Evolutionary conservation across 106 monocot species (phyloP), one percentile per base, ranked within the genome.

Genomic region (Gastrodia elata): DNA sequence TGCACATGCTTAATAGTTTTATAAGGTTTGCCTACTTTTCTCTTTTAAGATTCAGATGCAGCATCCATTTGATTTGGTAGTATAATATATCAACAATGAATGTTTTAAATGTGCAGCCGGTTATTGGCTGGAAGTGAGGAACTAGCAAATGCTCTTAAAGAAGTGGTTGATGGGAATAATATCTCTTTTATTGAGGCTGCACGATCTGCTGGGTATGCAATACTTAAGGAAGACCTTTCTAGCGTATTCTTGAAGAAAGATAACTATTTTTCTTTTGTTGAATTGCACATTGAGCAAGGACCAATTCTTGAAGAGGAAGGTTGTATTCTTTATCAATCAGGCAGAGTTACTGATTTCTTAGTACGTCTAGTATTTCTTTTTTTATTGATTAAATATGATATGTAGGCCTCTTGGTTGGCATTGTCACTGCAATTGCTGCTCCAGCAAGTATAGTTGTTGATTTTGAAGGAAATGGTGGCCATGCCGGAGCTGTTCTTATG

Each of bases 401-500:
- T 38, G 59, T 39, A 96, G 96, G 90, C 70, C 34, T 90, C 71
- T 64, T 82, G 2, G 88, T 97, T 82, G 97, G 97, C 22, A 83
- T 97, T 77, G 97, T 97, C n/a, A 93, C 93, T 78, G 97, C 97
- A 11, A 97, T 97, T 81, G 97, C 97, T 80, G 97, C 97, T 39
- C 97, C 97, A 78, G 97, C 97, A 74, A 97, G 97, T 43, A 90
- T 97, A 58, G 88, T 77, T 68, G 90, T 97, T 10, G 88, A 87
- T 37, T 93, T 93, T 85, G 90, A 97, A 80, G 97, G 97, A 2
- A 88, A 82, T 76, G 97, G 97, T 40, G 97, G 97, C 40, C 97
- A 97, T 88, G 97, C 97, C 78, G 97, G 97, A 58, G 97, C 97
- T 52, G 97, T 97, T 35, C 88, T 97, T 11, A 97, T 97, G 97